phyloP scores from a whole-genome alignment of 306 rosid genomes.

The Cicer cuneatum region DNA sequence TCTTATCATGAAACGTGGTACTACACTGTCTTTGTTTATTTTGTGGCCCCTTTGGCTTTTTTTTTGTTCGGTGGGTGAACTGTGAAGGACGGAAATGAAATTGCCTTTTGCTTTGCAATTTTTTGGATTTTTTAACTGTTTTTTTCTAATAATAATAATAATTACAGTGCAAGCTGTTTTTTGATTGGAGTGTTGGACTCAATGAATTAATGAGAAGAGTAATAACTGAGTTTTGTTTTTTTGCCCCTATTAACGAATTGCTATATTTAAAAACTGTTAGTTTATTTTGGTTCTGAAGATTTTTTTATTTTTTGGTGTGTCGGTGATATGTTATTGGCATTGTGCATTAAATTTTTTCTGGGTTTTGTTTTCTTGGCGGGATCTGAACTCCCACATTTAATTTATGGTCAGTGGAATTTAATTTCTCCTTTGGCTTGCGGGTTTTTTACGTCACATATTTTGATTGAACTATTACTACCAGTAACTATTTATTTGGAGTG shows the following conservation, averaged over 20 bases:
- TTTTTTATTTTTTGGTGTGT: slow-evolving; percentile 16
- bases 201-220: background rate
- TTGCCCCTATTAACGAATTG: background rate
- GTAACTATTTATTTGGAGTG: background rate
- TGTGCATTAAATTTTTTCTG: background rate
- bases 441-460: background rate
- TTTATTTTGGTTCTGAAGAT: no score
- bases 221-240: background rate
- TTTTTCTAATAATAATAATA: background rate
- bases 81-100: background rate
- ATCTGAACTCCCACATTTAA: slow-evolving; percentile 26
- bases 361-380: background rate
- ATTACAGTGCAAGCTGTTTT: background rate
- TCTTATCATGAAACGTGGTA: slow-evolving; percentile 29
- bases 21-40: slow-evolving; percentile 3
- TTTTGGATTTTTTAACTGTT: background rate
- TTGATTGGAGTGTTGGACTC: background rate
- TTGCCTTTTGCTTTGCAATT: background rate
- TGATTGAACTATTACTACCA: no score
- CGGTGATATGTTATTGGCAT: slow-evolving; percentile 25
- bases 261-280: background rate
- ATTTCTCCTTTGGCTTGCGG: slow-evolving; percentile 2
- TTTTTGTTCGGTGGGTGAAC: slow-evolving; percentile 40
- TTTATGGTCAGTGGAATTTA: slow-evolving; percentile 6
- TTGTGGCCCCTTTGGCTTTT: slow-evolving; percentile 17